phyloP scores from a whole-genome alignment of 176 grass and related monocot genomes.

The Raddia guianensis region DNA sequence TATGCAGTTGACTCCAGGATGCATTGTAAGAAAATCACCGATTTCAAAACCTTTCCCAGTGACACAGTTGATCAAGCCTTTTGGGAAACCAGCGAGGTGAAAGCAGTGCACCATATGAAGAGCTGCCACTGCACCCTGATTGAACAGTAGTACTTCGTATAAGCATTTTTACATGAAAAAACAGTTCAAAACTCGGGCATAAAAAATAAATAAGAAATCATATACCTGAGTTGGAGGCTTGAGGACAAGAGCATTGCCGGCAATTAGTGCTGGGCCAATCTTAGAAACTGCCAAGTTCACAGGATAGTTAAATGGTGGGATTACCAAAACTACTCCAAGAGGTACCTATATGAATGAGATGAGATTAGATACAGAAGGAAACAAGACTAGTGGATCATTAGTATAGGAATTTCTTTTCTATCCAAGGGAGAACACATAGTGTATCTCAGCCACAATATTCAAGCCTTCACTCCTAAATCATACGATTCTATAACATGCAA shows the following conservation, averaged over 20 bases:
- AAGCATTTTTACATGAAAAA: background rate
- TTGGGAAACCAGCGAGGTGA: constrained; percentile 95
- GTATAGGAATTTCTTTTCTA: background rate
- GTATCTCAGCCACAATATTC: constrained; percentile 12
- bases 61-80: constrained; percentile 87
- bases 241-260: constrained; percentile 90
- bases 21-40: constrained; percentile 97
- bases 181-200: background rate
- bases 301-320: constrained; percentile 97
- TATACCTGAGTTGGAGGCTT: constrained; percentile 97
- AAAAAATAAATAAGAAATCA: constrained; percentile 18
- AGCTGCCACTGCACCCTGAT: constrained; percentile 89
- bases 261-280: constrained; percentile 92
- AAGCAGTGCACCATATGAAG: constrained; percentile 99
- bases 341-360: constrained; percentile 67
- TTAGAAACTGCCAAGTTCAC: constrained; percentile 97
- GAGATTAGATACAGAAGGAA: constrained; percentile 24
- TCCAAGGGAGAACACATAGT: constrained; percentile 8
- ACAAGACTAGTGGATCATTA: constrained; percentile 2
- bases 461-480: background rate
- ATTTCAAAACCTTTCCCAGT: constrained; percentile 99
- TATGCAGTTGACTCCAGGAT: constrained; percentile 97
- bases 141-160: too few species aligned
- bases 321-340: constrained; percentile 94
- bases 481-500: background rate